These are phyloP conservation scores for Pseudozyma tsukubaensis DNA, from an alignment of 1,284 basidiomycete genomes.

Conservation along the genomic window DNA sequence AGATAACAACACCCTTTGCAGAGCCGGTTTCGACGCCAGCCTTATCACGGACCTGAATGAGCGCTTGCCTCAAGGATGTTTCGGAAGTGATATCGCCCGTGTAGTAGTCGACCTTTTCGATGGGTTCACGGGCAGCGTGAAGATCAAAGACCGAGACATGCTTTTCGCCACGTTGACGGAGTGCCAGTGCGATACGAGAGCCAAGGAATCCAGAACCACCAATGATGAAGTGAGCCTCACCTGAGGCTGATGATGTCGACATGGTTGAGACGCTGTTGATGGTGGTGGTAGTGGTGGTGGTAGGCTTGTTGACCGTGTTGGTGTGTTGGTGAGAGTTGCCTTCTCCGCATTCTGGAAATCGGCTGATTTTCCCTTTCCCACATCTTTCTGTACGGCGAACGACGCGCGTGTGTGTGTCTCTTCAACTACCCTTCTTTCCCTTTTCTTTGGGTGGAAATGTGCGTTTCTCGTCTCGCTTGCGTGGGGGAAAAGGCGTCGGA, in stretches of 20 bases:
- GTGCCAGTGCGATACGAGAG: constrained; percentile 61
- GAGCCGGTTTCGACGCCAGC: constrained; percentile 39
- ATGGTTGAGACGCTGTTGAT: constrained; percentile 27
- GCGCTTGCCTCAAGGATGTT: constrained; percentile 34
- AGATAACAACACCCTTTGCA: constrained; percentile 71
- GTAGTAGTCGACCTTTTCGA: constrained; percentile 60
- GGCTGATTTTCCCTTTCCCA: not conserved
- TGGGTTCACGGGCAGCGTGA: constrained; percentile 40
- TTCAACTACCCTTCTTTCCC: too few relatives aligned
- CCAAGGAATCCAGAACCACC: constrained; percentile 67
- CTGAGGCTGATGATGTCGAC: constrained; percentile 59
- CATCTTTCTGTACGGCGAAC: too few relatives aligned
- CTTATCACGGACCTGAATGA: constrained; percentile 48
- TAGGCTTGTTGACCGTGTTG: not conserved
- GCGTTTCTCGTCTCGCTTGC: not conserved
- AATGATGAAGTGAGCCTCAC: constrained; percentile 66
- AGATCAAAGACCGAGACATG: constrained; percentile 64
- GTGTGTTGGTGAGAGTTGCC: constrained; percentile 1
- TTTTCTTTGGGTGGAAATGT: not conserved
- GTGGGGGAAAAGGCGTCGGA: too few relatives aligned
- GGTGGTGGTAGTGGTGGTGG: not conserved
- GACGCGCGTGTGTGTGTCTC: not conserved
- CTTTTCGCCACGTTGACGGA: constrained; percentile 64
- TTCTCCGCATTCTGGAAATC: constrained; percentile 23
- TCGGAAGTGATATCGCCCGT: constrained; percentile 64